These are phyloP conservation scores for Venturia asperata DNA, from an alignment of 2,329 filamentous ascomycete species.

Conservation along the genomic window DNA sequence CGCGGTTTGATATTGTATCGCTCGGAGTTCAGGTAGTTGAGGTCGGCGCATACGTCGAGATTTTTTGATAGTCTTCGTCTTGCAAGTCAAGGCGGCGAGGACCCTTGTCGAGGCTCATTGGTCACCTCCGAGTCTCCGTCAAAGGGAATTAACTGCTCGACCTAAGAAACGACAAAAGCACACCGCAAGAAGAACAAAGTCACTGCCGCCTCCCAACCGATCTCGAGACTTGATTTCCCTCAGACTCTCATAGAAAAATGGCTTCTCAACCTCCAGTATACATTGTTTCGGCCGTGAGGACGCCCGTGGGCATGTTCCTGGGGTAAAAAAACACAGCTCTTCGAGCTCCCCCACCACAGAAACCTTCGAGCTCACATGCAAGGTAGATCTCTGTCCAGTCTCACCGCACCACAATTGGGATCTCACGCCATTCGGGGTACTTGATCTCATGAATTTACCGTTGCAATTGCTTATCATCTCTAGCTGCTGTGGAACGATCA, in stretches of 20 bases:
- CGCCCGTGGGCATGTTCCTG: conserved; percentile 88
- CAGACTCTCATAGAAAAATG: conserved; percentile 44
- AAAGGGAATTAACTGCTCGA: not conserved
- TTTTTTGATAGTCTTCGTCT: not conserved
- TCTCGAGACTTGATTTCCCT: not conserved
- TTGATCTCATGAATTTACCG: conserved; percentile 23
- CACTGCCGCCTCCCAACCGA: not conserved
- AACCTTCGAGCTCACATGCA: conserved; percentile 1
- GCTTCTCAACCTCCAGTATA: conserved; percentile 80
- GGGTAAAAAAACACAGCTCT: conserved; percentile 50
- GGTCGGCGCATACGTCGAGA: not conserved
- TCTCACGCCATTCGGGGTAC: conserved; percentile 86
- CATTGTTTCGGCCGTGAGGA: conserved; percentile 87
- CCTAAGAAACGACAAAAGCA: not conserved
- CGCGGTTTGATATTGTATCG: not conserved
- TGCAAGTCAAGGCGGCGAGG: not conserved
- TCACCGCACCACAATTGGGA: conserved; percentile 80
- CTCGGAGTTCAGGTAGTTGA: not conserved
- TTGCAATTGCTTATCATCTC: conserved; percentile 23
- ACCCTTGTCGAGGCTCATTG: not conserved
- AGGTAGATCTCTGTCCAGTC: conserved; percentile 72
- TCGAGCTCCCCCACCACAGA: conserved; percentile 21
- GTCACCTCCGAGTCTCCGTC: not conserved
- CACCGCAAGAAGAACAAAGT: not conserved
- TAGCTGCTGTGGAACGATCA: conserved; percentile 75